Conservation (phyloP, 331 rosid genomes). For the Spiraea crenata region DNA sequence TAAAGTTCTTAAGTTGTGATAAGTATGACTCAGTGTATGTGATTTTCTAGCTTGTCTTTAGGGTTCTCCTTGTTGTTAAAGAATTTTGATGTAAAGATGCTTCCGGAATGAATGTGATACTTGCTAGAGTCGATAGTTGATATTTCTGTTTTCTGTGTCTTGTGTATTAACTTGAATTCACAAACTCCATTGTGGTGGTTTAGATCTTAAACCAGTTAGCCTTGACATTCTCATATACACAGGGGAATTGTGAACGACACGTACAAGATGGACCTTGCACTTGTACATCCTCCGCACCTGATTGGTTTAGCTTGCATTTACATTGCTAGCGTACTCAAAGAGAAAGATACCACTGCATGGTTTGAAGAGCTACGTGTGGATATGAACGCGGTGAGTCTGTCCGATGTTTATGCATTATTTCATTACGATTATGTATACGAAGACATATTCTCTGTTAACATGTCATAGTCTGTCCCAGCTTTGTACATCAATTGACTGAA, state of each 20-base stretch:
- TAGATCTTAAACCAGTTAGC: conserved; percentile 5
- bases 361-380: conserved; percentile 94
- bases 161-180: not conserved
- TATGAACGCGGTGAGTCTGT: conserved; percentile 79
- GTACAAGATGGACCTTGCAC: conserved; percentile 94
- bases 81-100: not conserved
- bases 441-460: not conserved
- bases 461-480: not conserved
- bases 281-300: conserved; percentile 91
- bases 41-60: not conserved
- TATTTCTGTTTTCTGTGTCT: not conserved
- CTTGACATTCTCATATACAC: conserved; percentile 15
- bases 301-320: conserved; percentile 92
- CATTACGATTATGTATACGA: not conserved
- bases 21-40: not conserved
- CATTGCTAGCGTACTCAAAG: conserved; percentile 76
- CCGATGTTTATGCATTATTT: not conserved
- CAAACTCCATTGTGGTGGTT: not conserved
- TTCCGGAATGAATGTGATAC: not conserved
- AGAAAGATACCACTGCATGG: conserved; percentile 86
- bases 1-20: not conserved
- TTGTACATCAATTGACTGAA: not conserved
- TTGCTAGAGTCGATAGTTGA: not conserved
- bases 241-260: conserved; percentile 96
- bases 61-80: not conserved